A percentile compares a stretch with the other conserved stretches of the same genome.
phyloP scores from a whole-genome alignment of 2,329 filamentous ascomycete genomes.

The Conoideocrella luteorostrata region DNA sequence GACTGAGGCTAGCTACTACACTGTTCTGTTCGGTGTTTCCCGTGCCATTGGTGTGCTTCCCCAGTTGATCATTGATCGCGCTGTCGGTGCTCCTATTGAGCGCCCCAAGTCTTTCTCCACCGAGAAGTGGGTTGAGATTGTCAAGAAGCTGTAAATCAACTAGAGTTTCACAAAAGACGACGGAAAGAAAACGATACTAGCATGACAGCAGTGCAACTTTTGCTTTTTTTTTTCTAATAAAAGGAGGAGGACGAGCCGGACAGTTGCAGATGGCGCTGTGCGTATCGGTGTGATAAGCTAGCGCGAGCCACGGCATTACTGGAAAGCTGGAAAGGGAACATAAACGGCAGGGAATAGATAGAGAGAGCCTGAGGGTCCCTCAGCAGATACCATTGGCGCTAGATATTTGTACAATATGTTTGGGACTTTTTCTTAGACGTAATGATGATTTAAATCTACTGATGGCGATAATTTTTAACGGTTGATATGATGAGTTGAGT shows the following conservation, averaged over 20 bases:
- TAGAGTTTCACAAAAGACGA: neutral
- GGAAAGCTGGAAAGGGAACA: neutral
- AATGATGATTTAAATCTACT: constrained; percentile 10
- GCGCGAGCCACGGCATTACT: neutral
- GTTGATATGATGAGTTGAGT: too few species aligned
- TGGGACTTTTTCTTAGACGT: constrained; percentile 14
- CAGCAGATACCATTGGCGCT: constrained; percentile 15
- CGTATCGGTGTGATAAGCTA: neutral
- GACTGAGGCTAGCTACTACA: constrained; percentile 99
- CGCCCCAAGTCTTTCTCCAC: constrained; percentile 98
- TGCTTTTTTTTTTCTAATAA: neutral
- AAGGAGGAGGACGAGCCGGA: neutral
- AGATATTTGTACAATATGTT: constrained; percentile 18
- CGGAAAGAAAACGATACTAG: neutral
- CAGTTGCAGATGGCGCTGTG: neutral
- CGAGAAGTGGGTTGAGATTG: constrained; percentile 90
- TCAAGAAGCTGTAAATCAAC: constrained; percentile 72
- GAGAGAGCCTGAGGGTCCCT: constrained; percentile 13
- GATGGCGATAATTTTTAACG: too few species aligned
- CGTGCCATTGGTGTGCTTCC: constrained; percentile 97
- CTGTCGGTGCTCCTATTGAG: constrained; percentile 94
- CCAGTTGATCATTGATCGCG: constrained; percentile 99
- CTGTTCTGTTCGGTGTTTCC: constrained; percentile 97
- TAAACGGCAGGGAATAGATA: constrained; percentile 3
- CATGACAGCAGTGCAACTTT: neutral